phyloP scores from a whole-genome alignment of 2,329 filamentous ascomycete genomes.

The Penicillium vulpinum region DNA sequence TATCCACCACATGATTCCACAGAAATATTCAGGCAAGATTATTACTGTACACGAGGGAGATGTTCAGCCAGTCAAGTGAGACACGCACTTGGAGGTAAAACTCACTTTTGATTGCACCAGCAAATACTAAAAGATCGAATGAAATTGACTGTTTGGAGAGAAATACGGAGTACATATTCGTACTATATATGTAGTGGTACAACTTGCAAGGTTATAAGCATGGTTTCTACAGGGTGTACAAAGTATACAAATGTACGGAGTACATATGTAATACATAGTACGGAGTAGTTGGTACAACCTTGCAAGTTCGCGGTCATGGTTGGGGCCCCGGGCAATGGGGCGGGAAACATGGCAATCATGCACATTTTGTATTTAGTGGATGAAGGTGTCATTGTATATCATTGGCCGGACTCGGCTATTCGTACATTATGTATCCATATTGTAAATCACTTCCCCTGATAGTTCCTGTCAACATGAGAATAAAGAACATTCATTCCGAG shows the following conservation, averaged over 20 bases:
- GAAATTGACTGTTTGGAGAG: background rate
- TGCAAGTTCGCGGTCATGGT: background rate
- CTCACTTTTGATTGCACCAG: background rate
- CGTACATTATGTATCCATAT: background rate
- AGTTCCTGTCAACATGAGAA: background rate
- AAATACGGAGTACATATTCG: no score
- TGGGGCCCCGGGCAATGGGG: background rate
- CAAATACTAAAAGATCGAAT: no score
- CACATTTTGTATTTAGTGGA: background rate
- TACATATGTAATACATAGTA: no score
- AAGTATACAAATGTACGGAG: background rate
- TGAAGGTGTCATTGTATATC: background rate
- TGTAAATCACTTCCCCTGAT: background rate
- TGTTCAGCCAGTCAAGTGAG: background rate
- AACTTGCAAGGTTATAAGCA: no score
- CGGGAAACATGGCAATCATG: background rate
- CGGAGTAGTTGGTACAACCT: no score
- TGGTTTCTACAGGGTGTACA: background rate
- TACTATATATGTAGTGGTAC: no score
- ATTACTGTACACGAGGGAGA: background rate
- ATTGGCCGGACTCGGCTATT: background rate
- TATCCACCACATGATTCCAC: background rate
- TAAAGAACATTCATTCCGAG: background rate
- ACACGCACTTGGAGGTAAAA: background rate
- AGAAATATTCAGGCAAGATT: background rate